phyloP scores from a whole-genome alignment of 2,329 filamentous ascomycete genomes.

The Pezicula neosporulosa region DNA sequence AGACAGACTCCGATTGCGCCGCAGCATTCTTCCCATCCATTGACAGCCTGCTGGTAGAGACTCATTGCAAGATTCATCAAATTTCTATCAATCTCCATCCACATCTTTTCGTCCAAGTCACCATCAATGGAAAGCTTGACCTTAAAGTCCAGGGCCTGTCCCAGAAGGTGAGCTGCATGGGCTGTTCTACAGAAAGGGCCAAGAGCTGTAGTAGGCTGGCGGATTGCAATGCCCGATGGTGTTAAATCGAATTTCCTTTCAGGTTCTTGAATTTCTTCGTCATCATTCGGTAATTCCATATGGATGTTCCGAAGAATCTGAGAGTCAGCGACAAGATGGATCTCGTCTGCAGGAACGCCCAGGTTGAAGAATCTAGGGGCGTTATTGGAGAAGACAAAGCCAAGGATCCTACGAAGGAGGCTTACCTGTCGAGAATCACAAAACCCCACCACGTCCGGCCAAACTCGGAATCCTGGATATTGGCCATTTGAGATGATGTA shows the following conservation, averaged over 20 bases:
- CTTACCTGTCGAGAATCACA: conserved; percentile 15
- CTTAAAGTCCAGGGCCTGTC: conserved; percentile 12
- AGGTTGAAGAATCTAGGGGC: conserved; percentile 15
- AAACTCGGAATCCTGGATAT: conserved; percentile 17
- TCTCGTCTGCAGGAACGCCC: conserved; percentile 12
- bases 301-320: conserved; percentile 7
- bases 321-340: conserved; percentile 13
- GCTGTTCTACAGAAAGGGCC: conserved; percentile 19
- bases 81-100: conserved; percentile 9
- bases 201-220: conserved; percentile 15
- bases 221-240: conserved; percentile 10
- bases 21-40: conserved; percentile 21
- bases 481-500: neutral
- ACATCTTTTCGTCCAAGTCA: conserved; percentile 9
- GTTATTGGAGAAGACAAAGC: neutral
- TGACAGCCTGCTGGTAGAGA: conserved; percentile 13
- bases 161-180: conserved; percentile 13
- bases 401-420: neutral
- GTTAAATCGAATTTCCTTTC: neutral
- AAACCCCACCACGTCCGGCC: conserved; percentile 19
- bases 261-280: conserved; percentile 5
- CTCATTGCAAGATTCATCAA: conserved; percentile 11
- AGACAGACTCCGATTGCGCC: conserved; percentile 16
- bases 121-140: conserved; percentile 6
- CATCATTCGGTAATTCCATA: conserved; percentile 16